Evolutionary conservation across 2,329 filamentous ascomycete species (phyloP).

Genomic region (Apiospora aurea): DNA sequence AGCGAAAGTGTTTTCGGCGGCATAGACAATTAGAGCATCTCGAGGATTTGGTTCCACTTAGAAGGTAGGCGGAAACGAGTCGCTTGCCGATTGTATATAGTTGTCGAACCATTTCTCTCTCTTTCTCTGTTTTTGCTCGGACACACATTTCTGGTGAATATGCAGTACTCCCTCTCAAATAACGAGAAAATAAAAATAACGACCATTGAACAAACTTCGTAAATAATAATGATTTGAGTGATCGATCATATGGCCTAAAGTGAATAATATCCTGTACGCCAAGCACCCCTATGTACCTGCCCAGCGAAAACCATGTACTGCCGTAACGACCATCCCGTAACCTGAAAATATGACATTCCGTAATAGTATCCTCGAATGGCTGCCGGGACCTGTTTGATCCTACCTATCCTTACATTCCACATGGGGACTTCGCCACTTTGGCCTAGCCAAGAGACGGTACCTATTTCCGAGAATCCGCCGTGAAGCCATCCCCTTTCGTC

Average conservation of each 20-base stretch:
- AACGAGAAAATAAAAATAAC: not conserved
- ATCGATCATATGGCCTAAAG: not conserved
- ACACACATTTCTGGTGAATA: not conserved
- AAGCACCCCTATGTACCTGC: not conserved
- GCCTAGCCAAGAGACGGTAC: not conserved
- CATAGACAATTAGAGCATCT: not conserved
- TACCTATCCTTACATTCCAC: not conserved
- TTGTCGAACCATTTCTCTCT: not conserved
- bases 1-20: not conserved
- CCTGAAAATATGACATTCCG: not conserved
- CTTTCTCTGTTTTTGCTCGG: not conserved
- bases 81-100: slow-evolving; percentile 6
- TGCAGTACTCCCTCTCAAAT: not conserved
- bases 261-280: not conserved
- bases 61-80: not conserved
- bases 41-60: not conserved
- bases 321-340: not conserved
- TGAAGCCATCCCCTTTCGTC: slow-evolving; percentile 37
- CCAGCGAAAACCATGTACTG: not conserved
- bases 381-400: not conserved
- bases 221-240: not conserved
- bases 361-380: not conserved
- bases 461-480: slow-evolving; percentile 33
- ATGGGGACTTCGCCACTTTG: not conserved
- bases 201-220: not conserved